Conservation (phyloP, 805 yeast species). For the Ogataea philodendri region DNA sequence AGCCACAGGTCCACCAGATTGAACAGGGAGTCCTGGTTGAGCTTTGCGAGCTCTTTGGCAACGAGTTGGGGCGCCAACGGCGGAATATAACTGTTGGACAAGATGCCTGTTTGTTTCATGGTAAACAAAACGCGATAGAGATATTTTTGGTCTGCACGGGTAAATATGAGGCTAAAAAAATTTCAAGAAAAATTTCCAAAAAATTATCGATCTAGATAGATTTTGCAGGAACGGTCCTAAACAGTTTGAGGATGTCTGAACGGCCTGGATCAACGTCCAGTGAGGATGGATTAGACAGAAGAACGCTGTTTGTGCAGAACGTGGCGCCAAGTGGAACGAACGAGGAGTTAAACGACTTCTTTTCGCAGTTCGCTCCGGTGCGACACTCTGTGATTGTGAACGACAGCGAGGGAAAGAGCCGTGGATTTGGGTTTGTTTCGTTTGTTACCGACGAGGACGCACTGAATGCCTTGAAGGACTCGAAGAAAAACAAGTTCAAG, state of each 20-base stretch:
- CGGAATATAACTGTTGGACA: constrained; percentile 36
- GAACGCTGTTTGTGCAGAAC: constrained; percentile 81
- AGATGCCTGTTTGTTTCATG: constrained; percentile 29
- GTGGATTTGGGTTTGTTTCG: constrained; percentile 96
- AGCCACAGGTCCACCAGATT: constrained; percentile 36
- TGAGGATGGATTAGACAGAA: constrained; percentile 45
- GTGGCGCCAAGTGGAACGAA: constrained; percentile 78
- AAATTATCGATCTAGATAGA: constrained; percentile 8
- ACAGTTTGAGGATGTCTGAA: constrained; percentile 1
- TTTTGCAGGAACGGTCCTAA: not conserved
- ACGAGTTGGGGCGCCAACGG: constrained; percentile 24
- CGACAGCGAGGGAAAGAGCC: constrained; percentile 70
- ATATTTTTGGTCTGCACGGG: no score
- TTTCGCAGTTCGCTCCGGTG: constrained; percentile 91
- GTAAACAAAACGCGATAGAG: constrained; percentile 12
- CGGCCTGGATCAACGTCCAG: constrained; percentile 4
- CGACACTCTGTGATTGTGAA: constrained; percentile 91
- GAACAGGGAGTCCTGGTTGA: constrained; percentile 31
- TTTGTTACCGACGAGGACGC: constrained; percentile 87
- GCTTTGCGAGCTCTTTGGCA: constrained; percentile 27
- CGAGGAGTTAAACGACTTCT: constrained; percentile 78
- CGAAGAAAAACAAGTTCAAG: constrained; percentile 65
- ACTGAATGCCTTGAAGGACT: constrained; percentile 61
- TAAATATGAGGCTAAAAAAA: constrained; percentile 4
- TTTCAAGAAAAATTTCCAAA: constrained; percentile 13